Conservation (phyloP, 2,329 filamentous ascomycete genomes). For the Neonectria faginata region DNA sequence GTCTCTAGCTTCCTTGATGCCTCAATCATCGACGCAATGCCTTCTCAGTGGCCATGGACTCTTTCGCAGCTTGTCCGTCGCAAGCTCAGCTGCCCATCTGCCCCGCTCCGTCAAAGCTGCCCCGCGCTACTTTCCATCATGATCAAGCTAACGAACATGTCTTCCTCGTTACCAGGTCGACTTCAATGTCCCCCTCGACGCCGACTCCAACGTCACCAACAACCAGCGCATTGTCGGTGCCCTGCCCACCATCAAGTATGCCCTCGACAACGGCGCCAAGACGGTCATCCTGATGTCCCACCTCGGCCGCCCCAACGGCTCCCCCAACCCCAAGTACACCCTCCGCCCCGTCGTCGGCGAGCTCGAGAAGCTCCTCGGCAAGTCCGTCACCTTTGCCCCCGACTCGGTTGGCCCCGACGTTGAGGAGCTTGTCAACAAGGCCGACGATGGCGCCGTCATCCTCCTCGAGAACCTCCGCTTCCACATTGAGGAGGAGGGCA, state of each 20-base stretch:
- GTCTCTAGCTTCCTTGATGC: not conserved
- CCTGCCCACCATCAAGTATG: slow-evolving; percentile 94
- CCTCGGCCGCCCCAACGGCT: slow-evolving; percentile 93
- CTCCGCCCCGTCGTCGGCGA: slow-evolving; percentile 91
- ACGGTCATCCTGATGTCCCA: slow-evolving; percentile 98
- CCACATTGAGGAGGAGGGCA: slow-evolving; percentile 98
- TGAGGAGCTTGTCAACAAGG: slow-evolving; percentile 88
- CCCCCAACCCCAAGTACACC: slow-evolving; percentile 91
- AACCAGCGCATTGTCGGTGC: slow-evolving; percentile 98
- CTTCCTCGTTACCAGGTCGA: slow-evolving; percentile 76
- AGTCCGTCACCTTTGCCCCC: slow-evolving; percentile 86
- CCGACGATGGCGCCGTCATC: slow-evolving; percentile 83
- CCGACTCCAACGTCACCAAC: slow-evolving; percentile 95
- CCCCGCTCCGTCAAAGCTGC: not conserved
- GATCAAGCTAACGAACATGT: slow-evolving; percentile 31
- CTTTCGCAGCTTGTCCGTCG: not conserved
- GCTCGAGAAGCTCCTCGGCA: slow-evolving; percentile 89
- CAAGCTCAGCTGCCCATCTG: not conserved
- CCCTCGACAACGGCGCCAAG: slow-evolving; percentile 90
- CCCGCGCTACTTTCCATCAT: not conserved
- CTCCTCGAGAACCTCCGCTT: slow-evolving; percentile 98
- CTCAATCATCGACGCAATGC: slow-evolving; percentile 3
- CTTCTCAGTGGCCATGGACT: not conserved
- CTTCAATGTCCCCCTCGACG: slow-evolving; percentile 99
- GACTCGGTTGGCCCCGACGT: slow-evolving; percentile 92